phyloP scores from a whole-genome alignment of 1,139 yeast species.

The Candida freyschussii region DNA sequence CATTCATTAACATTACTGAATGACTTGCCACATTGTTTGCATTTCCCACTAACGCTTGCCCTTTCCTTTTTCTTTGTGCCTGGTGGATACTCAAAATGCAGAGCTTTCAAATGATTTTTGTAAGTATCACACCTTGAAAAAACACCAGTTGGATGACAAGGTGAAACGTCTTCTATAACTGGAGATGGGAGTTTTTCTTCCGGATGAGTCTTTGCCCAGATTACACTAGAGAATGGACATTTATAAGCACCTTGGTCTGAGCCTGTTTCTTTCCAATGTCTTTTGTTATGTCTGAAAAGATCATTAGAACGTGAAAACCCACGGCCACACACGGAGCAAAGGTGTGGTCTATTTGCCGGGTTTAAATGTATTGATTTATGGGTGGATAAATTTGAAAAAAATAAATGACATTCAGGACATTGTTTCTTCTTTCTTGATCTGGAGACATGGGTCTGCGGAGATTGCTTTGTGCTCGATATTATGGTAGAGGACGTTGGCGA shows the following conservation, averaged over 20 bases:
- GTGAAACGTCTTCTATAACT: slow-evolving; percentile 14
- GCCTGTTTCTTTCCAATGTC: slow-evolving; percentile 61
- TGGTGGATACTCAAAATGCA: slow-evolving; percentile 83
- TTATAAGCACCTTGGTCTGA: slow-evolving; percentile 38
- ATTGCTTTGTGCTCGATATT: slow-evolving; percentile 8
- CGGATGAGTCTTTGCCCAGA: slow-evolving; percentile 7
- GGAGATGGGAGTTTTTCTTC: no score
- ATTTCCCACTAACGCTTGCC: slow-evolving; percentile 59
- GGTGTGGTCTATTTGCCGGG: slow-evolving; percentile 70
- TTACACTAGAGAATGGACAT: slow-evolving; percentile 36
- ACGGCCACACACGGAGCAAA: slow-evolving; percentile 71
- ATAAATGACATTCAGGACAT: slow-evolving; percentile 76
- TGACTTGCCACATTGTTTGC: slow-evolving; percentile 66
- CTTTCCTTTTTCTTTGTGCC: slow-evolving; percentile 83
- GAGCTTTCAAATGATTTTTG: slow-evolving; percentile 84
- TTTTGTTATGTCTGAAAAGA: slow-evolving; percentile 73
- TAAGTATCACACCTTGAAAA: slow-evolving; percentile 88
- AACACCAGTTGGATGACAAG: slow-evolving; percentile 77
- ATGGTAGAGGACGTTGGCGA: slow-evolving; percentile 11
- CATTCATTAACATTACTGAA: slow-evolving; percentile 75
- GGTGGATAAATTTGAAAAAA: slow-evolving; percentile 77
- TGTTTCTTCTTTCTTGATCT: slow-evolving; percentile 72
- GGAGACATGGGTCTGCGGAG: slow-evolving; percentile 3
- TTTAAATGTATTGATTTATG: slow-evolving; percentile 79
- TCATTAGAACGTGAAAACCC: slow-evolving; percentile 91